Evolutionary conservation across 2,329 filamentous ascomycete species (phyloP).

Genomic region (Orbilia javanica): DNA sequence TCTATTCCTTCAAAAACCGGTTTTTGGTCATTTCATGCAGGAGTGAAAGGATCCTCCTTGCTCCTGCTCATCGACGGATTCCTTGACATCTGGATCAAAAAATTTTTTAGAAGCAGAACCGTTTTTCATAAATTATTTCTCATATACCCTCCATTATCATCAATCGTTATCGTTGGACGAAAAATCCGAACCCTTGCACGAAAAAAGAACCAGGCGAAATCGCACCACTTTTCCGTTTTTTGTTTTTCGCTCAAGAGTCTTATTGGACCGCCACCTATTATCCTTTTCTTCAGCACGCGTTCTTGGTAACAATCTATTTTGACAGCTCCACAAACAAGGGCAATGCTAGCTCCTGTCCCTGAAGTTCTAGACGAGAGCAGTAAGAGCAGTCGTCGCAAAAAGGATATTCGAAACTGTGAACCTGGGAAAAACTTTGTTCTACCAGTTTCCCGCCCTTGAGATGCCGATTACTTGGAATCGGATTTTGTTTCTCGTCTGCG

Average conservation of each 20-base stretch:
- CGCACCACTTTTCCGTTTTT: conserved; percentile 21
- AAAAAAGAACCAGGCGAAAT: conserved; percentile 9
- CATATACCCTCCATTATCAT: conserved; percentile 40
- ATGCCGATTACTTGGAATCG: not conserved
- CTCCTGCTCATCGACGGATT: conserved; percentile 14
- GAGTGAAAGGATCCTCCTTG: conserved; percentile 21
- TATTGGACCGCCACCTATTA: conserved; percentile 25
- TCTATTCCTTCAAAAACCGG: not conserved
- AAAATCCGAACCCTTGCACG: conserved; percentile 16
- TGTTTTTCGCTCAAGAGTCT: not conserved
- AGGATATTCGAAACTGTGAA: no score
- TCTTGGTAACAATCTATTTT: conserved; percentile 42
- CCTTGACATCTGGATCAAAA: conserved; percentile 2
- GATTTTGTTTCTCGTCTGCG: conserved; percentile 10
- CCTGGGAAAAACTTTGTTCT: not conserved
- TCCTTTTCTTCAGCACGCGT: conserved; percentile 22
- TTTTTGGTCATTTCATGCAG: conserved; percentile 1
- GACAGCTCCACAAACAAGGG: conserved; percentile 44
- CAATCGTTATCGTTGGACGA: conserved; percentile 2
- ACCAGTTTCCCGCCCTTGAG: not conserved
- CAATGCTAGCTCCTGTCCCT: not conserved
- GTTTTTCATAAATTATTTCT: conserved; percentile 29
- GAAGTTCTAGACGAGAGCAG: not conserved
- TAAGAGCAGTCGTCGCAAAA: not conserved
- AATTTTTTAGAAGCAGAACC: conserved; percentile 21